Evolutionary conservation across 2,329 filamentous ascomycete genomes (phyloP).

Genomic region (Epichloe sp.): DNA sequence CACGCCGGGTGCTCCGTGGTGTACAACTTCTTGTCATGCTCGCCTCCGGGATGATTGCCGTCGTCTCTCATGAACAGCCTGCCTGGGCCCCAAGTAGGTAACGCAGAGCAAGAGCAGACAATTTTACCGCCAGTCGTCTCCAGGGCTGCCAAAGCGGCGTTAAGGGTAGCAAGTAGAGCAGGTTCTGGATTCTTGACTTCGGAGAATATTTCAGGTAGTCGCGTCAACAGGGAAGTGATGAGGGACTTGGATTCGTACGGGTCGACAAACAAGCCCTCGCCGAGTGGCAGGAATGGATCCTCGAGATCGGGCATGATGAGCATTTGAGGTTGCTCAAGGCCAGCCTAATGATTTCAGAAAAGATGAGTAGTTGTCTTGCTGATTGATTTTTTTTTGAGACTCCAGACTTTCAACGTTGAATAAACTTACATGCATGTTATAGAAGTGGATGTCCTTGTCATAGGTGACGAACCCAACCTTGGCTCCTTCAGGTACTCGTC

Average conservation of each 20-base stretch:
- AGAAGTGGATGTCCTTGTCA: constrained; percentile 95
- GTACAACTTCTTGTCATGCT: constrained; percentile 84
- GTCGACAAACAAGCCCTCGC: constrained; percentile 87
- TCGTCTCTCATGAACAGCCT: constrained; percentile 78
- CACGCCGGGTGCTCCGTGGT: constrained; percentile 81
- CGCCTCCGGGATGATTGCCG: constrained; percentile 70
- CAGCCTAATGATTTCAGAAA: constrained; percentile 34
- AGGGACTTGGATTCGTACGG: constrained; percentile 78
- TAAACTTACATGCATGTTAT: constrained; percentile 69
- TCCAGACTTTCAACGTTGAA: constrained; percentile 6
- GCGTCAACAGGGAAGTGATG: constrained; percentile 74
- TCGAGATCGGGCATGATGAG: constrained; percentile 97
- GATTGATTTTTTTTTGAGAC: too few relatives aligned
- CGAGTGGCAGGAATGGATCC: constrained; percentile 87
- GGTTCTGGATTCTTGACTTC: constrained; percentile 83
- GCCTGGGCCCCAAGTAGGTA: constrained; percentile 86
- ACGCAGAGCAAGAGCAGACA: constrained; percentile 70
- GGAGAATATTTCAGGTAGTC: constrained; percentile 76
- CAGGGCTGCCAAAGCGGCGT: constrained; percentile 71
- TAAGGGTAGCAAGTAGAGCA: constrained; percentile 70
- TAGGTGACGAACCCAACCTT: constrained; percentile 93
- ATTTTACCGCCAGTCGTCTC: constrained; percentile 85
- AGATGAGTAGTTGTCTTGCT: background rate
- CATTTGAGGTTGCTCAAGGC: constrained; percentile 84
- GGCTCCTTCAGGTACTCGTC: constrained; percentile 58